Percentiles rank a stretch among this genome's conserved stretches.
These are phyloP conservation scores for Parastagonospora avenae DNA, from an alignment of 2,329 filamentous ascomycete genomes.

Conservation along the genomic window DNA sequence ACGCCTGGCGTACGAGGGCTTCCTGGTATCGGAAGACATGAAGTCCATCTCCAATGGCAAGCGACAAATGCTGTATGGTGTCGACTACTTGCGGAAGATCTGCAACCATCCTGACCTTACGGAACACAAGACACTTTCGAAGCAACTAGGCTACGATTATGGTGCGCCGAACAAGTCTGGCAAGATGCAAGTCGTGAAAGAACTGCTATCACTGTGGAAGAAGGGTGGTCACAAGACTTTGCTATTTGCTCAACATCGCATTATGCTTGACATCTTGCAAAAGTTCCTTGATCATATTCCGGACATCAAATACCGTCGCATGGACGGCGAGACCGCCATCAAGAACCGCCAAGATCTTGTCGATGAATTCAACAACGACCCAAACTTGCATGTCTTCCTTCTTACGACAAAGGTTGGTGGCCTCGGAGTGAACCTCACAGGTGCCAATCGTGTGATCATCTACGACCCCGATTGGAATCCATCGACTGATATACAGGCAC, in stretches of 20 bases:
- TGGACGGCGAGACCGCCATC: conserved; percentile 92
- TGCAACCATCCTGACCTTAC: conserved; percentile 95
- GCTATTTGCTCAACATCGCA: conserved; percentile 88
- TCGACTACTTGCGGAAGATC: conserved; percentile 92
- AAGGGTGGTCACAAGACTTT: conserved; percentile 91
- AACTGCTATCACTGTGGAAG: conserved; percentile 86
- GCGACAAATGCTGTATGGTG: conserved; percentile 82
- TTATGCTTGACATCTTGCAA: conserved; percentile 95
- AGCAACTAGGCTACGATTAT: conserved; percentile 73
- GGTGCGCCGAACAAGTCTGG: conserved; percentile 80
- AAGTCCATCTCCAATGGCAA: conserved; percentile 76
- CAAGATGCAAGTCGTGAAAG: conserved; percentile 94
- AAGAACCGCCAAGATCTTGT: conserved; percentile 88
- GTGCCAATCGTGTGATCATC: conserved; percentile 94
- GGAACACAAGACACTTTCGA: conserved; percentile 65
- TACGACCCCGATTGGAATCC: conserved; percentile 99
- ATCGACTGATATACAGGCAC: conserved; percentile 92
- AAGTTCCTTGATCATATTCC: conserved; percentile 72
- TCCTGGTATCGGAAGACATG: conserved; percentile 83
- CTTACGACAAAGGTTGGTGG: conserved; percentile 96
- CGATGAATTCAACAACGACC: conserved; percentile 86
- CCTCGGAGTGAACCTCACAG: conserved; percentile 90
- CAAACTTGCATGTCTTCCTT: conserved; percentile 82
- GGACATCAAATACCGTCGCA: conserved; percentile 78
- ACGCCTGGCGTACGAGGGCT: conserved; percentile 77